Percentiles rank a stretch among this genome's conserved stretches.
phyloP scores from a whole-genome alignment of 352 stramenopile species.

The Globisporangium nagaii region DNA sequence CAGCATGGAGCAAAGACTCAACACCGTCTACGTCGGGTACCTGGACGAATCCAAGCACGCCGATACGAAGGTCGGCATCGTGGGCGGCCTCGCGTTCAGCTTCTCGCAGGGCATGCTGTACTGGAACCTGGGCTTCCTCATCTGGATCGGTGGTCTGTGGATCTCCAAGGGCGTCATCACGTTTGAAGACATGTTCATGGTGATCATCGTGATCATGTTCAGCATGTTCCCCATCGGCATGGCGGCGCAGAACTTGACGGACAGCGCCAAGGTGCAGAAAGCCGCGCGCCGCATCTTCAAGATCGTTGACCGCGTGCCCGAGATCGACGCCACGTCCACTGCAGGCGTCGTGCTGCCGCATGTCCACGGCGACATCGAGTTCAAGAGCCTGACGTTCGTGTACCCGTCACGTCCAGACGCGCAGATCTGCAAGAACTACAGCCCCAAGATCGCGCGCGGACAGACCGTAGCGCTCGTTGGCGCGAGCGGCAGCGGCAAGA shows the following conservation, averaged over 20 bases:
- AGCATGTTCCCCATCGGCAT: conserved; percentile 23
- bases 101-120: conserved; percentile 46
- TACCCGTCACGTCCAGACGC: conserved; percentile 46
- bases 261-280: conserved; percentile 22
- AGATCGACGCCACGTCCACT: neutral
- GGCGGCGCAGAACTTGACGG: conserved; percentile 17
- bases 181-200: conserved; percentile 33
- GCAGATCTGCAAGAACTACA: conserved; percentile 31
- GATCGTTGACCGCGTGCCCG: conserved; percentile 37
- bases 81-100: conserved; percentile 37
- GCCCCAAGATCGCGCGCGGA: conserved; percentile 25
- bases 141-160: conserved; percentile 47
- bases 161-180: conserved; percentile 23
- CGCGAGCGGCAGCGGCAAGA: conserved; percentile 43
- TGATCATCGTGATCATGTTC: conserved; percentile 29
- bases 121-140: conserved; percentile 43
- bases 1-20: no score
- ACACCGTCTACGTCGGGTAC: no score
- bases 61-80: conserved; percentile 28
- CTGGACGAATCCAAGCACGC: no score
- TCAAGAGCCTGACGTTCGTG: conserved; percentile 67
- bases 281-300: conserved; percentile 26
- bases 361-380: conserved; percentile 67
- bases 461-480: no score
- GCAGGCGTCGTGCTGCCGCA: no score